These are phyloP conservation scores for Paralagenidium karlingii DNA, from an alignment of 352 stramenopile species.

Conservation along the genomic window DNA sequence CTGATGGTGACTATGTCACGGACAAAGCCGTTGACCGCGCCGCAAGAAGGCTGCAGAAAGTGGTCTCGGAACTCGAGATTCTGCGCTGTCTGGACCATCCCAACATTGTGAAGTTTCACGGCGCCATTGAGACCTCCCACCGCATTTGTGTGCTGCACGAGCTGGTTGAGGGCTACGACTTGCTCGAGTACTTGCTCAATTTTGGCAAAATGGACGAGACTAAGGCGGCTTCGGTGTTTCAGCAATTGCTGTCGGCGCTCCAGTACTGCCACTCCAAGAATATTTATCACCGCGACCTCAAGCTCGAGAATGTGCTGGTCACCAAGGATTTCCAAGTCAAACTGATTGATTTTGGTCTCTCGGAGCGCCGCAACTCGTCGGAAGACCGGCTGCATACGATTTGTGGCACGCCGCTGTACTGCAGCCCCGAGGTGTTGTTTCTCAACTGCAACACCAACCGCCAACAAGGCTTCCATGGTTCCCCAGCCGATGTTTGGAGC, in stretches of 20 bases:
- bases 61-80: constrained; percentile 77
- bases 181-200: constrained; percentile 58
- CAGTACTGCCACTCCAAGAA: constrained; percentile 84
- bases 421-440: constrained; percentile 65
- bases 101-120: constrained; percentile 68
- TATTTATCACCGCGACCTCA: constrained; percentile 92
- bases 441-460: constrained; percentile 22
- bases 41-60: constrained; percentile 55
- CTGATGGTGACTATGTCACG: constrained; percentile 27
- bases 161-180: constrained; percentile 52
- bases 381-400: constrained; percentile 47
- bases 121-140: constrained; percentile 66
- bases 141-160: constrained; percentile 72
- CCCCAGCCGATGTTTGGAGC: constrained; percentile 67
- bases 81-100: constrained; percentile 50
- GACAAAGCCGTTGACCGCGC: constrained; percentile 67
- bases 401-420: constrained; percentile 74
- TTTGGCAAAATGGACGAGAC: constrained; percentile 60
- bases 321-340: constrained; percentile 87
- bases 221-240: constrained; percentile 36
- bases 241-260: constrained; percentile 87
- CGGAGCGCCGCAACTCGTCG: constrained; percentile 67
- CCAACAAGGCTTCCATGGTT: constrained; percentile 33
- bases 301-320: constrained; percentile 93
- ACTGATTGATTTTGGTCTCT: constrained; percentile 94